phyloP scores from a whole-genome alignment of 208 protist genomes.

The Vickermania ingenoplastis region DNA sequence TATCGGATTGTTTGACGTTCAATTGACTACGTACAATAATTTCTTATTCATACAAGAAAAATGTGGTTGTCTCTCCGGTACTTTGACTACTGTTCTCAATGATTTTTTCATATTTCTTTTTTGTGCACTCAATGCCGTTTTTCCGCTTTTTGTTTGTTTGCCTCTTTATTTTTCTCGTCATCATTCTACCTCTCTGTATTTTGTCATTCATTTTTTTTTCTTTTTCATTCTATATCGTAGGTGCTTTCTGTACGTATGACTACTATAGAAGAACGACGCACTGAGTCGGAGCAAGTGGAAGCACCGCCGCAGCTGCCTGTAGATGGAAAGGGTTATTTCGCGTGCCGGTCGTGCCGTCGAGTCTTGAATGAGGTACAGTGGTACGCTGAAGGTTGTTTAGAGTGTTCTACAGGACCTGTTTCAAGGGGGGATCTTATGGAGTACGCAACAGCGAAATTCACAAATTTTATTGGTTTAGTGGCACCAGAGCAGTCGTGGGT shows the following conservation, averaged over 20 bases:
- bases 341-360: conserved; percentile 68
- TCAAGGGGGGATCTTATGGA: conserved; percentile 53
- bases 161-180: too few relatives aligned
- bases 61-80: too few relatives aligned
- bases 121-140: too few relatives aligned
- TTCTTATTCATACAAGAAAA: too few relatives aligned
- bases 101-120: too few relatives aligned
- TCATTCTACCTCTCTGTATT: conserved; percentile 9
- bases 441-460: conserved; percentile 67
- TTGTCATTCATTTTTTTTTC: background rate
- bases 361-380: conserved; percentile 71
- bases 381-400: conserved; percentile 52
- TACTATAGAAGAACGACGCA: background rate
- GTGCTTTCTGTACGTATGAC: background rate
- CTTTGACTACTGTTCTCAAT: too few relatives aligned
- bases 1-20: too few relatives aligned
- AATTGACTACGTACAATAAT: too few relatives aligned
- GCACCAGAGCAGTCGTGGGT: conserved; percentile 80
- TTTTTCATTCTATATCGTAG: background rate
- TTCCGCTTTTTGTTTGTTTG: too few relatives aligned
- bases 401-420: conserved; percentile 56
- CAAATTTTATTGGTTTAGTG: conserved; percentile 80
- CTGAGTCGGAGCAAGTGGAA: conserved; percentile 15
- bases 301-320: conserved; percentile 66
- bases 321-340: conserved; percentile 56